Evolutionary conservation across 148 eudicot genomes (phyloP).

Genomic region (Rhododendron mucronatum): DNA sequence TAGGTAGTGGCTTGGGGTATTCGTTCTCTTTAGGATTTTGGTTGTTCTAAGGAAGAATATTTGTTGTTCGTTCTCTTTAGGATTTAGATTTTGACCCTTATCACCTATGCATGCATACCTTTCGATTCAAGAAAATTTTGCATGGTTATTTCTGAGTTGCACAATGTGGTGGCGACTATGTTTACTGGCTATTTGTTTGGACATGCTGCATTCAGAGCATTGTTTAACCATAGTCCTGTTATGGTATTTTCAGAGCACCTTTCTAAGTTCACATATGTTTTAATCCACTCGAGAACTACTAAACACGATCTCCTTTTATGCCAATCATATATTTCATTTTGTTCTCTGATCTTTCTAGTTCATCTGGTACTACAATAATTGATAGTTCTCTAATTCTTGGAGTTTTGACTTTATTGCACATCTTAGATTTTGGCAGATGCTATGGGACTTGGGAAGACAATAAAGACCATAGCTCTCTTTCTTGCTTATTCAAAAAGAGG

Average conservation of each 20-base stretch:
- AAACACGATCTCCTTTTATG: not conserved
- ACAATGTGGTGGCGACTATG: constrained; percentile 67
- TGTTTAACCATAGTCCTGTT: constrained; percentile 70
- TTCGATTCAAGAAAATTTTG: not conserved
- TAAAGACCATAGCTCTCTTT: constrained; percentile 92
- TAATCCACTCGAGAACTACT: no score
- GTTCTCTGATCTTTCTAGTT: not conserved
- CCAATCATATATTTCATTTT: not conserved
- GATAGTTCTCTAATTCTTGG: constrained; percentile 1
- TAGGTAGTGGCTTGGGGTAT: no score
- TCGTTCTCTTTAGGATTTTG: no score
- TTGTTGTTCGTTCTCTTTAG: no score
- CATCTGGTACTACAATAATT: constrained; percentile 12
- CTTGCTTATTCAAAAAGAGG: constrained; percentile 71
- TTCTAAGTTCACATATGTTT: not conserved
- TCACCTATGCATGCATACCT: not conserved
- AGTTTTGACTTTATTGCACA: constrained; percentile 26
- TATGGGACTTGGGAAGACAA: constrained; percentile 99
- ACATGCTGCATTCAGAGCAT: constrained; percentile 79
- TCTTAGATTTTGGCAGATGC: constrained; percentile 94
- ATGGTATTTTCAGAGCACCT: constrained; percentile 47
- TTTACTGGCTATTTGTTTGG: constrained; percentile 87
- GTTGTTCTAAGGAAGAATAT: no score
- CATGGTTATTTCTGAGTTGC: not conserved
- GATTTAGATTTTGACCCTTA: no score